phyloP scores from a whole-genome alignment of 2,329 filamentous ascomycete species.

The Aschersonia sp. region DNA sequence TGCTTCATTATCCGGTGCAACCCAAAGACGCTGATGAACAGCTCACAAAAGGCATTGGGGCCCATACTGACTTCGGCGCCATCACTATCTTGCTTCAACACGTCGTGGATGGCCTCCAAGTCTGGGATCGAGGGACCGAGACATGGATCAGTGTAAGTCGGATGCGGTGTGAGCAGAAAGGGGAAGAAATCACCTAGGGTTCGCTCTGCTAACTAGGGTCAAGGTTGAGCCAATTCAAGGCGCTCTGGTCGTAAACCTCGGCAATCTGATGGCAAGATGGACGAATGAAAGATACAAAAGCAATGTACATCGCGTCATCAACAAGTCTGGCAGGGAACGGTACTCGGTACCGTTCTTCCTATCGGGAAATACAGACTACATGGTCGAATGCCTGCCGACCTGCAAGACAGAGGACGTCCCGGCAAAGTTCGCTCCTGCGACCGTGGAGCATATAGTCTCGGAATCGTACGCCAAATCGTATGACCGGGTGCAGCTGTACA shows the following conservation, averaged over 20 bases:
- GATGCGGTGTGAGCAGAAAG: background rate
- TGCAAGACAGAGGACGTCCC: conserved; percentile 10
- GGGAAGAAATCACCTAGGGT: too few species aligned
- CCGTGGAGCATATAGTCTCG: conserved; percentile 17
- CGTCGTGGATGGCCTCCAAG: conserved; percentile 33
- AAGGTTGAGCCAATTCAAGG: conserved; percentile 26
- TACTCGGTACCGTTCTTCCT: conserved; percentile 45
- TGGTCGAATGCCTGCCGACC: conserved; percentile 18
- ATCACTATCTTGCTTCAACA: conserved; percentile 42
- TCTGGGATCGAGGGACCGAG: conserved; percentile 27
- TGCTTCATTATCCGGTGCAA: conserved; percentile 35
- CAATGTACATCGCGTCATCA: conserved; percentile 40
- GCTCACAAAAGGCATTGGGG: conserved; percentile 25
- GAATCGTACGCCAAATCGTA: conserved; percentile 19
- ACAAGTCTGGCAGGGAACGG: conserved; percentile 31
- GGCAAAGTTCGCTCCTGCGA: conserved; percentile 16
- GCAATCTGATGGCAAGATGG: conserved; percentile 33
- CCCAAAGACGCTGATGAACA: conserved; percentile 16
- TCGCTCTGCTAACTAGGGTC: too few species aligned
- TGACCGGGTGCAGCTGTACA: conserved; percentile 15
- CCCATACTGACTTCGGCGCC: conserved; percentile 41
- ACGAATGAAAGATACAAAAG: conserved; percentile 37
- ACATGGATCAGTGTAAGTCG: conserved; percentile 26
- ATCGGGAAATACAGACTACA: conserved; percentile 33
- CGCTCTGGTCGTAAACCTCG: conserved; percentile 36